Evolutionary conservation across 805 yeast species (phyloP), one percentile per base, ranked within the genome.

Genomic region (Pichia insulana): DNA sequence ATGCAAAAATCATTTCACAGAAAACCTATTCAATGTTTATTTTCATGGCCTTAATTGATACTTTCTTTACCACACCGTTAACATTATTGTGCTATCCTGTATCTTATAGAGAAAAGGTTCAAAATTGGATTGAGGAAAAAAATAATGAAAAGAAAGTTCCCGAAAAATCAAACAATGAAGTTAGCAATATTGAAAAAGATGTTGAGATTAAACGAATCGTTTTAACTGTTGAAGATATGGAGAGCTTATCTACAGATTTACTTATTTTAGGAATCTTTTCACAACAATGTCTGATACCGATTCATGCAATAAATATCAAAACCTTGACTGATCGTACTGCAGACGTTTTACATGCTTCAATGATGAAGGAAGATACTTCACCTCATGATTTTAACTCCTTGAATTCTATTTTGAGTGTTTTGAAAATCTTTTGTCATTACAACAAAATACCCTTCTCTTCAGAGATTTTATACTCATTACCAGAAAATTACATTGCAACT

Each of bases 31-130:
- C 89, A 15, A 84, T 84, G 89, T 83, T 84, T 55, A 75, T 84
- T 43, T 76, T 84, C 31, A 84, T 84, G 95, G 88, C 94, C 0
- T 66, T 84, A 45, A 73, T 82, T 6, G 73, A 87, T 1, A 84
- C 95, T 0, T 82, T 84, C 52, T 59, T 76, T n/a, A 84, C 95
- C 1, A 82, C 92, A 2, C 94, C 94, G 2, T 61, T 84, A 55
- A 75, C 92, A 0, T 56, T 75, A 31, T 58, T 67, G 57, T 61
- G 69, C 2, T 84, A 83, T 54, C 89, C 95, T 1, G 69, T 70
- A 9, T 58, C 68, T 8, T 79, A 78, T 56, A 69, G 87, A 52
- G 74, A 72, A 41, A 67, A 70, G 46, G 67, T 74, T 34, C 68
- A 64, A 31, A 54, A 47, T n/a, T 59, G 52, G 41, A 31, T 57